phyloP scores from a whole-genome alignment of 306 rosid genomes.

The Quillaja saponaria region DNA sequence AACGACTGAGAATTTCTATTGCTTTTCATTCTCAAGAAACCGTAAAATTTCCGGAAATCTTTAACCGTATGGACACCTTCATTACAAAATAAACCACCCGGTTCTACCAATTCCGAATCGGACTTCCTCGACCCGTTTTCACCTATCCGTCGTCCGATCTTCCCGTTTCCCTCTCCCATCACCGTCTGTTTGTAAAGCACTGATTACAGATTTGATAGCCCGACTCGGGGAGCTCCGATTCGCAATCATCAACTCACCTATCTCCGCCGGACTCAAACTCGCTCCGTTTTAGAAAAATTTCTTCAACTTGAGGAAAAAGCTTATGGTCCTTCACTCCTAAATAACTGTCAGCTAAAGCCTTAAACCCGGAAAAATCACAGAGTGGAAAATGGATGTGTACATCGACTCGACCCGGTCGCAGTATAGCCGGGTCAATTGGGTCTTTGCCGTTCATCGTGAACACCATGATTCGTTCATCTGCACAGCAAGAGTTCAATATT shows the following conservation, averaged over 20 bases:
- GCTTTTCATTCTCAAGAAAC: constrained; percentile 54
- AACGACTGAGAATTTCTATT: constrained; percentile 45
- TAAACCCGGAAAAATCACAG: constrained; percentile 75
- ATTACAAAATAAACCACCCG: constrained; percentile 24
- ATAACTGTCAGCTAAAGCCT: constrained; percentile 57
- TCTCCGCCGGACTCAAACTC: too few relatives aligned
- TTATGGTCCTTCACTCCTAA: constrained; percentile 86
- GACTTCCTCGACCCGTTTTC: constrained; percentile 34
- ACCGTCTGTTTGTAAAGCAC: constrained; percentile 76
- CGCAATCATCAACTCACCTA: constrained; percentile 85
- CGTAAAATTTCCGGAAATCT: constrained; percentile 62
- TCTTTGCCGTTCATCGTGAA: constrained; percentile 83
- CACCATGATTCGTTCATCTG: constrained; percentile 84
- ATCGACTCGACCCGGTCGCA: constrained; percentile 92
- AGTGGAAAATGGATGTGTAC: constrained; percentile 87
- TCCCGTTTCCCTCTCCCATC: constrained; percentile 54
- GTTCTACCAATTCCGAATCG: constrained; percentile 39
- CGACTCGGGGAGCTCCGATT: constrained; percentile 92
- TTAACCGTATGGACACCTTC: constrained; percentile 46
- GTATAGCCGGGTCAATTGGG: constrained; percentile 52
- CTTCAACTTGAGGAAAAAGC: constrained; percentile 76
- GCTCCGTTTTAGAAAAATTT: constrained; percentile 66
- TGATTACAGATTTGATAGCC: constrained; percentile 77
- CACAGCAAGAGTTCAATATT: constrained; percentile 61
- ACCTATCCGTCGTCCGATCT: constrained; percentile 43